These are phyloP conservation scores for Claviceps monticola DNA, from an alignment of 2,329 filamentous ascomycete species.

Conservation along the genomic window DNA sequence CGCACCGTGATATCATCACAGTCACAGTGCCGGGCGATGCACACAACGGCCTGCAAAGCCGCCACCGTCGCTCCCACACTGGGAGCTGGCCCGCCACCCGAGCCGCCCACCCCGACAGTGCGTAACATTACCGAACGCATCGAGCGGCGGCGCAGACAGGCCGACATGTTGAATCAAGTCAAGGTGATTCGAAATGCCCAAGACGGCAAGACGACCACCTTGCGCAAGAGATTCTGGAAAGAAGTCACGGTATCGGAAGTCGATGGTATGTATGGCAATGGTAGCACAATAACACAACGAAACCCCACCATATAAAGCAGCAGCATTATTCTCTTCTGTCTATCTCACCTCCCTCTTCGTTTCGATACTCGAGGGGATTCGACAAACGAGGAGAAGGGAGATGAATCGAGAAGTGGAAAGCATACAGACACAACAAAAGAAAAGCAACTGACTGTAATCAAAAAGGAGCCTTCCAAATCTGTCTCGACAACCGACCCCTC, in stretches of 20 bases:
- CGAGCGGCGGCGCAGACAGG: constrained; percentile 38
- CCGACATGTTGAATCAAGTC: constrained; percentile 38
- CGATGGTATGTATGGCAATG: constrained; percentile 44
- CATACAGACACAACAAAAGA: not conserved
- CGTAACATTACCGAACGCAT: constrained; percentile 29
- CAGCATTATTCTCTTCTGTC: too few species aligned
- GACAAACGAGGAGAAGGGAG: not conserved
- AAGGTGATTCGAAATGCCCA: constrained; percentile 29
- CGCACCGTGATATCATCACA: constrained; percentile 10
- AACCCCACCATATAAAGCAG: too few species aligned
- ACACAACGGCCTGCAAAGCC: constrained; percentile 18
- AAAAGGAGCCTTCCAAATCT: constrained; percentile 38
- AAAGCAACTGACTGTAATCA: not conserved
- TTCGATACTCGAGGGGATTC: too few species aligned
- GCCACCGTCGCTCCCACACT: constrained; percentile 39
- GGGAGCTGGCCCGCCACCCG: constrained; percentile 45
- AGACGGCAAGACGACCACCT: constrained; percentile 25
- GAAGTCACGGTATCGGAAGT: constrained; percentile 58
- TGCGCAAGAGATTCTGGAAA: constrained; percentile 77
- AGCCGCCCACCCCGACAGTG: constrained; percentile 33
- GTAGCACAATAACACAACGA: too few species aligned
- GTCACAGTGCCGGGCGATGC: constrained; percentile 16
- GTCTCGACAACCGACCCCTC: constrained; percentile 67
- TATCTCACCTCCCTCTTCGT: not conserved
- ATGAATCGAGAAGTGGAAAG: not conserved